Evolutionary conservation across 2,329 filamentous ascomycete genomes (phyloP), one percentile per base, ranked within the genome.

Genomic region (Trichophyton schoenleinii): DNA sequence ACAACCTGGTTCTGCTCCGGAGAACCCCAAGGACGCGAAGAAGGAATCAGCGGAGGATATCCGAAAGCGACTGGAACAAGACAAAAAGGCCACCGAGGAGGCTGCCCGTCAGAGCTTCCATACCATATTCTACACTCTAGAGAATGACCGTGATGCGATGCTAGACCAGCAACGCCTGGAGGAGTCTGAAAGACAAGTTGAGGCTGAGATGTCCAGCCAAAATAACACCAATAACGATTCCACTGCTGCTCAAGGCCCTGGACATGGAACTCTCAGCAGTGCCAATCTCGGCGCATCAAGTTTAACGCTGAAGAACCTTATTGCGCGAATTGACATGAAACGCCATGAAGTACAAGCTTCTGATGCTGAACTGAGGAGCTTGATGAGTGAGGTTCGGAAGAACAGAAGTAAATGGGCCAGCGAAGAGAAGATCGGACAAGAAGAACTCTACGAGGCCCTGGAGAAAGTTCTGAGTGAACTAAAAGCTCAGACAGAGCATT

Each of bases 321-420:
- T 99, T 70, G 90, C 91, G 48, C 85, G 91, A 61, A 96, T 99
- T 70, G 94, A 99, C 73, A 84, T 89, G 75, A 94, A 96, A 77
- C 87, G 94, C 69, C 87, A 90, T 66, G 85, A 89, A 77, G 92
- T 99, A 59, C 84, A 86, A 71, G 92, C 94, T 18, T 95, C 91
- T 0, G 94, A 99, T 76, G 88, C 91, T 25, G 92, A 99, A 71
- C 79, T 99, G 63, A 85, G 94, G 63, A 89, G 87, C 58, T 78
- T 99, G 62, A 96, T 99, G 83, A 96, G 94, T 68, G 94, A 99
- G 74, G 94, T 99, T 18, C 85, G 94, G 65, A 99, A 97, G 74
- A 97, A 97, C 68, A 83, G 94, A 69, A 97, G 92, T 75, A 99
- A 99, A 76, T 99, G 94, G 94, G 92, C 94, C 2, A 97, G 88